Percentiles rank a stretch among this genome's conserved stretches.
These are phyloP conservation scores for Clarireedia sp. DNA, from an alignment of 2,329 filamentous ascomycete genomes.

Conservation along the genomic window DNA sequence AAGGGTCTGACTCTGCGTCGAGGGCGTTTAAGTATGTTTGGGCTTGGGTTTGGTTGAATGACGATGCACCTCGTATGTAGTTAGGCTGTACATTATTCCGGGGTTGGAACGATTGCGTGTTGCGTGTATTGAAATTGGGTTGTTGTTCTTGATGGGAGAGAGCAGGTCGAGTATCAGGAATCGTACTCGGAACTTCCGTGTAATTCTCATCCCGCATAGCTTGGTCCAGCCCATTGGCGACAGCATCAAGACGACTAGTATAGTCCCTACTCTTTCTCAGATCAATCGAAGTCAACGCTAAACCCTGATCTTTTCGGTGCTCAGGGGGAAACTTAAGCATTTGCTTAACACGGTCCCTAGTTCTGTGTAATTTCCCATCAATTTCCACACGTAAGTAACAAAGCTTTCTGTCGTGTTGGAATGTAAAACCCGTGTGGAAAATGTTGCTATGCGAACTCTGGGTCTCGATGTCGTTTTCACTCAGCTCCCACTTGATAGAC, in stretches of 20 bases:
- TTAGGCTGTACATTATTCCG: too few relatives aligned
- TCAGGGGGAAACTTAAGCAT: neutral
- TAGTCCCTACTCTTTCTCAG: neutral
- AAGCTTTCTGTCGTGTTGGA: neutral
- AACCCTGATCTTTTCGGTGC: neutral
- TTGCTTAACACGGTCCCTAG: neutral
- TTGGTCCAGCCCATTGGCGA: neutral
- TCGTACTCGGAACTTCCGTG: neutral
- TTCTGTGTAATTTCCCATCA: neutral
- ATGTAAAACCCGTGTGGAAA: neutral
- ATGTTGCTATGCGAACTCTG: neutral
- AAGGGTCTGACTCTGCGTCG: too few relatives aligned
- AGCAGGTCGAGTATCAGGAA: neutral
- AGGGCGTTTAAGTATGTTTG: too few relatives aligned
- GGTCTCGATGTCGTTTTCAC: neutral
- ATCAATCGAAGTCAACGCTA: neutral
- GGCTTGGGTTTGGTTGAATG: too few relatives aligned
- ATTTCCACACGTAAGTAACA: neutral
- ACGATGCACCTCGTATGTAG: too few relatives aligned
- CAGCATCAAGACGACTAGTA: neutral
- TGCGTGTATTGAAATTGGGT: too few relatives aligned
- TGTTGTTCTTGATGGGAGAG: too few relatives aligned
- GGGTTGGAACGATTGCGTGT: too few relatives aligned
- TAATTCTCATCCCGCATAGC: neutral
- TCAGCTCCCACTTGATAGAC: neutral